These are phyloP conservation scores for Ophiostoma triangulosporum DNA, from an alignment of 2,329 filamentous ascomycete species.

Conservation along the genomic window DNA sequence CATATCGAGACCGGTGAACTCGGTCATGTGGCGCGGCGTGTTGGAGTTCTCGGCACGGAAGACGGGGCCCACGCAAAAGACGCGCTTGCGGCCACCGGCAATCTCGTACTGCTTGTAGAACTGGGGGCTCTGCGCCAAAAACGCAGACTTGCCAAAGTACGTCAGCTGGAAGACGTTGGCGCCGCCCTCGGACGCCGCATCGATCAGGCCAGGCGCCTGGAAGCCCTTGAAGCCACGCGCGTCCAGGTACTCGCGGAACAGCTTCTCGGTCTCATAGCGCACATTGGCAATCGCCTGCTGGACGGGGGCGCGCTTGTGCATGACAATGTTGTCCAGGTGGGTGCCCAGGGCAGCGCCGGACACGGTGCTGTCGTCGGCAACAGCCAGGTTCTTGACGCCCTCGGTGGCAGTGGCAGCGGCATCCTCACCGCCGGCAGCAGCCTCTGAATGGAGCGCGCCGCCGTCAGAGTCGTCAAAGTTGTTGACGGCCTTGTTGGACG, in stretches of 20 bases:
- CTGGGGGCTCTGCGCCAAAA: slow-evolving; percentile 66
- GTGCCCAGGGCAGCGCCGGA: slow-evolving; percentile 73
- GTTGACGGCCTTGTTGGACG: slow-evolving; percentile 39
- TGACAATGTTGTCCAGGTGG: slow-evolving; percentile 78
- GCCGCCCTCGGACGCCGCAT: slow-evolving; percentile 83
- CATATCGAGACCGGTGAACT: slow-evolving; percentile 80
- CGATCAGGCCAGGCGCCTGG: slow-evolving; percentile 80
- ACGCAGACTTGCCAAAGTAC: slow-evolving; percentile 80
- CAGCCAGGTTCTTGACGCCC: slow-evolving; percentile 19
- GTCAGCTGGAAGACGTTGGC: slow-evolving; percentile 80
- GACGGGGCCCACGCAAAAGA: slow-evolving; percentile 67
- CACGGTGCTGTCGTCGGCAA: slow-evolving; percentile 20
- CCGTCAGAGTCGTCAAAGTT: slow-evolving; percentile 44
- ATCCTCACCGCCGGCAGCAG: slow-evolving; percentile 28
- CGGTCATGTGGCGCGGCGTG: slow-evolving; percentile 73
- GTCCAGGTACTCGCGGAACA: slow-evolving; percentile 49
- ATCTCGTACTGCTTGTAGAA: slow-evolving; percentile 85
- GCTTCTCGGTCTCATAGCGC: slow-evolving; percentile 27
- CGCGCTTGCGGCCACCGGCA: slow-evolving; percentile 61
- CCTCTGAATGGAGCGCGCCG: slow-evolving; percentile 3
- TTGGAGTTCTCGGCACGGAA: slow-evolving; percentile 82
- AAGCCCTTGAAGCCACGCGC: slow-evolving; percentile 66
- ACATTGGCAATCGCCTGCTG: slow-evolving; percentile 67
- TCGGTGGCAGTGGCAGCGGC: slow-evolving; percentile 24
- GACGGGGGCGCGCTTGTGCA: slow-evolving; percentile 83